A percentile compares a stretch with the other conserved stretches of the same genome.
These are phyloP conservation scores for Symbiotaphrina buchneri DNA, from an alignment of 495 filamentous ascomycete genomes.

Conservation along the genomic window DNA sequence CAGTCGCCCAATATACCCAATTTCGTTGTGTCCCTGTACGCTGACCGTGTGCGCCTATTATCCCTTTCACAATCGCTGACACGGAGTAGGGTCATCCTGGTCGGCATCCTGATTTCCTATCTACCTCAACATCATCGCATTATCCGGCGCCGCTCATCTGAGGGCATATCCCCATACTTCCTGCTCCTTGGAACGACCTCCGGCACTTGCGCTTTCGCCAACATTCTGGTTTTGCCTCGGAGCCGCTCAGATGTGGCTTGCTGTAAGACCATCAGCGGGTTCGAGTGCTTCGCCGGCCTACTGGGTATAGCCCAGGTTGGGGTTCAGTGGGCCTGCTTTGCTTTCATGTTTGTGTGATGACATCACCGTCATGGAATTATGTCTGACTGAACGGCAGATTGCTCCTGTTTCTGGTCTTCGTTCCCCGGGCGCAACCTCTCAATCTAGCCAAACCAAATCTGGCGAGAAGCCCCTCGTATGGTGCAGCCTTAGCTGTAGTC, in stretches of 20 bases:
- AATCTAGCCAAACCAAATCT: conserved; percentile 10
- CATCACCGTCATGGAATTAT: background rate
- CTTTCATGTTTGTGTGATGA: conserved; percentile 47
- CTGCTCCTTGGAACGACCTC: conserved; percentile 80
- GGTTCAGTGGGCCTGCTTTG: conserved; percentile 79
- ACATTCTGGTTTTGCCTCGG: conserved; percentile 64
- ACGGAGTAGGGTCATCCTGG: conserved; percentile 46
- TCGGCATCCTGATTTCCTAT: conserved; percentile 86
- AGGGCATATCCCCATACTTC: conserved; percentile 87
- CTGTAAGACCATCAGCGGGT: conserved; percentile 54
- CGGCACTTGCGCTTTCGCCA: conserved; percentile 67
- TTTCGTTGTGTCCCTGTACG: conserved; percentile 5
- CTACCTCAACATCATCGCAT: conserved; percentile 88
- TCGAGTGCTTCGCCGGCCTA: conserved; percentile 66
- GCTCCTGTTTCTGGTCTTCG: conserved; percentile 70
- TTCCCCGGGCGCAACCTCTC: conserved; percentile 38
- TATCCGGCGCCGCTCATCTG: conserved; percentile 66
- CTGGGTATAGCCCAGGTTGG: conserved; percentile 80
- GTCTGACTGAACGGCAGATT: conserved; percentile 23
- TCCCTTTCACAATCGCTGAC: conserved; percentile 1
- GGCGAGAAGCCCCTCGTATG: conserved; percentile 24
- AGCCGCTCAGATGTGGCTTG: conserved; percentile 63
- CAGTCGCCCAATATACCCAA: conserved; percentile 4
- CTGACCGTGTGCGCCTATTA: conserved; percentile 8
- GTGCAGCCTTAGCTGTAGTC: conserved; percentile 51